Evolutionary conservation across 2,329 filamentous ascomycete genomes (phyloP).

Genomic region (Aspergillus pseudonomiae): DNA sequence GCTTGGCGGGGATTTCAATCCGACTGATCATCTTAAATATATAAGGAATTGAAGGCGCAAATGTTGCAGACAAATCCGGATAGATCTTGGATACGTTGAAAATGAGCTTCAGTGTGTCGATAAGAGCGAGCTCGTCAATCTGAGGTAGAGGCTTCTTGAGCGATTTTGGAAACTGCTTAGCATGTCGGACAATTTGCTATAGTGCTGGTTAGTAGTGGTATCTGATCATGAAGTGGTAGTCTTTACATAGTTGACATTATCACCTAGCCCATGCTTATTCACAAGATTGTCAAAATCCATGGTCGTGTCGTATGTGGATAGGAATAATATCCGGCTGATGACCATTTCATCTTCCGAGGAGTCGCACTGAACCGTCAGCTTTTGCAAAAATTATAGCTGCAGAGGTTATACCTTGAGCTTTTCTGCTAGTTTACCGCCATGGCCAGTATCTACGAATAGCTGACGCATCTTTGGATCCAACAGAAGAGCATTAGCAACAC

Average conservation of each 20-base stretch:
- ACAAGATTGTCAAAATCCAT: slow-evolving; percentile 68
- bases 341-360: slow-evolving; percentile 86
- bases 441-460: slow-evolving; percentile 71
- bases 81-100: slow-evolving; percentile 85
- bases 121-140: slow-evolving; percentile 76
- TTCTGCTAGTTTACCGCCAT: slow-evolving; percentile 67
- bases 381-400: background rate
- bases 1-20: slow-evolving; percentile 63
- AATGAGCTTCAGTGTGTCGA: slow-evolving; percentile 81
- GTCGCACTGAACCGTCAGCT: slow-evolving; percentile 55
- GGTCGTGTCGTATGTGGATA: slow-evolving; percentile 76
- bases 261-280: slow-evolving; percentile 66
- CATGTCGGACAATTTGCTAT: slow-evolving; percentile 71
- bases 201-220: slow-evolving; percentile 21
- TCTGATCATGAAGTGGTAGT: background rate
- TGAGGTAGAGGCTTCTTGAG: slow-evolving; percentile 37
- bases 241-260: slow-evolving; percentile 63
- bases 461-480: slow-evolving; percentile 70
- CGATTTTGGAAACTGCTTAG: slow-evolving; percentile 55
- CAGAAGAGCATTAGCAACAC: slow-evolving; percentile 82
- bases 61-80: slow-evolving; percentile 61
- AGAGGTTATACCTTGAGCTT: slow-evolving; percentile 61
- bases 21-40: slow-evolving; percentile 71
- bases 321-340: slow-evolving; percentile 74
- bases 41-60: slow-evolving; percentile 68